Evolutionary conservation across 148 eudicot species (phyloP), one percentile per base, ranked within the genome.

Genomic region (Tetragonia tetragonoides): DNA sequence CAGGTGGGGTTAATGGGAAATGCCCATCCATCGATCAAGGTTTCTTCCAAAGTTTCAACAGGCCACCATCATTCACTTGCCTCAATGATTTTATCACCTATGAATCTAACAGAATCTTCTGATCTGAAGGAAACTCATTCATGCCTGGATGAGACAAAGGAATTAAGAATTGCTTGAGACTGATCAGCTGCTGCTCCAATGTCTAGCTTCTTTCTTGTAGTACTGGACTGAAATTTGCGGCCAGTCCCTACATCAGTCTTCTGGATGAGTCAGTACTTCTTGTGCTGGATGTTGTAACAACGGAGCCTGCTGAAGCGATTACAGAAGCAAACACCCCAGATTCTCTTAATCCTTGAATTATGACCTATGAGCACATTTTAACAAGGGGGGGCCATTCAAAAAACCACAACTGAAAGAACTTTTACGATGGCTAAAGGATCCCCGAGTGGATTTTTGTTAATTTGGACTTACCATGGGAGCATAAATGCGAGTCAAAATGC

Each of bases 291-390:
- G 5, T 7, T 9, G 85, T 12, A 34, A n/a, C 42, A 78, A 68
- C 56, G 6, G 46, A 61, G 40, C 80, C 67, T 44, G 85, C 86
- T 44, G 91, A 82, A 40, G 82, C 72, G 46, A 86, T 85, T 51
- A 84, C 78, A 60, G 87, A 79, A 76, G 79, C 78, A 68, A 90
- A 88, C 57, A 85, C 70, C 12, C 91, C 93, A 0, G 93, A 85
- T 82, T 88, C 86, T 68, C 80, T 88, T 81, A 90, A 84, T 34
- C 84, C 88, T 78, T 87, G 86, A 40, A 90, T 87, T 57, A 90
- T 90, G 51, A 85, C 86, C 92, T 89, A 82, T 71, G 47, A 64
- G 38, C 60, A 68, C 38, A 69, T 56, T 51, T 10, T 20, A 0
- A 7, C 3, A 38, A 61, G n/a, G 7, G 23, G 23, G 5, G 37